A percentile compares a stretch with the other conserved stretches of the same genome.
phyloP scores from a whole-genome alignment of 805 yeast species.

The Lipomyces orientalis region DNA sequence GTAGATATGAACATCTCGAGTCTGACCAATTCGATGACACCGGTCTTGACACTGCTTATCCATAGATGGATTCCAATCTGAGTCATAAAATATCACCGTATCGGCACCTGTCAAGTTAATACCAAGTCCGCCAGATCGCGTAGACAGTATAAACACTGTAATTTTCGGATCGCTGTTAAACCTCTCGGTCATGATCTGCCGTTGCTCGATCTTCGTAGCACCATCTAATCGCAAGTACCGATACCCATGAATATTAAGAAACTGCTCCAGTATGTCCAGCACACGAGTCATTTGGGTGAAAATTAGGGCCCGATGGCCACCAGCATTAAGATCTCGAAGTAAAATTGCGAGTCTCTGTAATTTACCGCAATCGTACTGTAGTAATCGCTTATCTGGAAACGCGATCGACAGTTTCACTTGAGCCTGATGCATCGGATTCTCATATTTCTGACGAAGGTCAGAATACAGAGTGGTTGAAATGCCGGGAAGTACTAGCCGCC shows the following conservation, averaged over 20 bases:
- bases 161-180: conserved; percentile 80
- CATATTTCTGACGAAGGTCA: conserved; percentile 35
- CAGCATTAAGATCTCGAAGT: conserved; percentile 75
- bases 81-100: conserved; percentile 96
- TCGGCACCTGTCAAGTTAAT: conserved; percentile 98
- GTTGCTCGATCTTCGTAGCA: conserved; percentile 94
- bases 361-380: conserved; percentile 97
- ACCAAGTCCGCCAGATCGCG: conserved; percentile 98
- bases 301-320: conserved; percentile 92
- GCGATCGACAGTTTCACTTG: conserved; percentile 90
- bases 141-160: conserved; percentile 89
- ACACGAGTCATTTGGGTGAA: conserved; percentile 99
- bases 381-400: conserved; percentile 90
- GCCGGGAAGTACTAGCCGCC: conserved; percentile 41
- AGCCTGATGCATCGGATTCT: conserved; percentile 72
- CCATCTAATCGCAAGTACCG: conserved; percentile 96
- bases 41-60: conserved; percentile 99
- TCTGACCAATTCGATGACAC: conserved; percentile 98
- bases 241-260: conserved; percentile 91
- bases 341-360: conserved; percentile 81
- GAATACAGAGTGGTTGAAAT: conserved; percentile 40
- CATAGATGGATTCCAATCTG: conserved; percentile 99
- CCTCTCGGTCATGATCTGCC: conserved; percentile 90
- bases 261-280: conserved; percentile 88
- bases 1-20: conserved; percentile 96